Conservation (phyloP, 805 yeast genomes). For the Metschnikowia anglica region DNA sequence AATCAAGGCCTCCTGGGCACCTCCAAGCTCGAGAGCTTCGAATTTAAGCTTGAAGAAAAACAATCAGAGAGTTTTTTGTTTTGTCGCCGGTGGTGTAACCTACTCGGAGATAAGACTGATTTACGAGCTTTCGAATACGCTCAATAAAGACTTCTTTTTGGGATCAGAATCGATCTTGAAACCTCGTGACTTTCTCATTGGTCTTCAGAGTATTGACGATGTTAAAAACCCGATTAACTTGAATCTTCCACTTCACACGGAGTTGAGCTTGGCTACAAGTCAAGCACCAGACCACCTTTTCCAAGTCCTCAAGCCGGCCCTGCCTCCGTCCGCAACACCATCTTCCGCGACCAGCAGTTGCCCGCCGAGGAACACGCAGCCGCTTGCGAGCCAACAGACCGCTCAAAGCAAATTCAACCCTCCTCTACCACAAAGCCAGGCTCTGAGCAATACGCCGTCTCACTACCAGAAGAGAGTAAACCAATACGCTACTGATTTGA, state of each 20-base stretch:
- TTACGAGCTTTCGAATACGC: slow-evolving; percentile 61
- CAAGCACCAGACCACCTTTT: slow-evolving; percentile 21
- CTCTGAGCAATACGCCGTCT: slow-evolving; percentile 9
- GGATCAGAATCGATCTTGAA: slow-evolving; percentile 38
- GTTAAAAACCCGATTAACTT: slow-evolving; percentile 41
- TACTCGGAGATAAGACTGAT: slow-evolving; percentile 76
- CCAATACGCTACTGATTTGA: slow-evolving; percentile 16
- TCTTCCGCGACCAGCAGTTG: slow-evolving; percentile 1
- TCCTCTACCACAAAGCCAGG: slow-evolving; percentile 7
- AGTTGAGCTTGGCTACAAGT: slow-evolving; percentile 14
- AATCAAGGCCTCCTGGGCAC: slow-evolving; percentile 24
- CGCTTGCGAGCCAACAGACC: background rate
- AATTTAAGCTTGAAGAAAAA: slow-evolving; percentile 6
- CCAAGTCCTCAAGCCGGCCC: slow-evolving; percentile 13
- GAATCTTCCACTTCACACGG: slow-evolving; percentile 29
- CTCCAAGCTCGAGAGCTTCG: slow-evolving; percentile 20
- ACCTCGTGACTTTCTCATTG: slow-evolving; percentile 49
- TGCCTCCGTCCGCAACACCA: slow-evolving; percentile 1
- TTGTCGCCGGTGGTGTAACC: slow-evolving; percentile 87
- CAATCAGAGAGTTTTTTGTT: slow-evolving; percentile 73
- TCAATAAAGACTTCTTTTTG: slow-evolving; percentile 66
- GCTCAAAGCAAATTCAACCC: slow-evolving; percentile 9
- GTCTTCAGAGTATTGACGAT: slow-evolving; percentile 40
- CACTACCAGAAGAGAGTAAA: slow-evolving; percentile 17
- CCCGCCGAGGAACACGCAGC: background rate